Base-by-base conservation (phyloP, 2,329 filamentous ascomycete genomes). In the Immersiporthe knoxdaviesiana region DNA sequence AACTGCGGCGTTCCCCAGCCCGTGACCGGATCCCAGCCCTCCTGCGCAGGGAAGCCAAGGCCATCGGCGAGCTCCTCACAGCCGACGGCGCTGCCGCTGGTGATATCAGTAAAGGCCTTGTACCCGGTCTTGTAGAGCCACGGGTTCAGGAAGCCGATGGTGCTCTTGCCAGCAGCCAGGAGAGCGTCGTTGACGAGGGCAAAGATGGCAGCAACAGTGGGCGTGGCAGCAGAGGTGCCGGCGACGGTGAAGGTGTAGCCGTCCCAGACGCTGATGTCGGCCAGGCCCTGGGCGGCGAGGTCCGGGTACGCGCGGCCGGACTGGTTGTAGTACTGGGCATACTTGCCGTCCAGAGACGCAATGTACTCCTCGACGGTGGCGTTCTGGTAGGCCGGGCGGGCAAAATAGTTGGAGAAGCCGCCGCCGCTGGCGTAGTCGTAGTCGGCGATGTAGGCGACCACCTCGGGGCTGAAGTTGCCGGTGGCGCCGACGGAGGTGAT, bases 401-500 rank as follows among this genome's bases (percentile, higher is more conserved):
- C 21, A 71, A 87, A 88, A 73, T 83, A 83, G 68, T 83, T 80
- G 69, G 83, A 85, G 77, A 88, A 88, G 4, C 86, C 86, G 10
- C 86, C 84, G 73, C 87, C 88, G 1, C 81, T 79, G 3, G 81
- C 79, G 47, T 71, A 71, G 52, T 39, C 69, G n/a, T 72, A 73
- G 1, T 84, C 81, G 2, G 80, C 84, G 2, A 77, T 77, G 16
- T 63, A 44, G 0, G 74, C 76, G 4, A 73, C 78, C 14, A 67
- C 47, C 63, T 79, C 78, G 0, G 75, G 75, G 1, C 50, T 68
- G 10, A 72, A 68, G 35, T 74, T 82, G 70, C 81, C 79, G 0
- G 88, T 90, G 0, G 84, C 88, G 1, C 89, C 89, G 1, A 91
- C 87, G 0, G 85, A 77, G 0, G 89, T 91, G 64, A 91, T 84